Evolutionary conservation across 225 moss, liverwort and hornwort species (phyloP).

Genomic region (Polytrichum formosum): DNA sequence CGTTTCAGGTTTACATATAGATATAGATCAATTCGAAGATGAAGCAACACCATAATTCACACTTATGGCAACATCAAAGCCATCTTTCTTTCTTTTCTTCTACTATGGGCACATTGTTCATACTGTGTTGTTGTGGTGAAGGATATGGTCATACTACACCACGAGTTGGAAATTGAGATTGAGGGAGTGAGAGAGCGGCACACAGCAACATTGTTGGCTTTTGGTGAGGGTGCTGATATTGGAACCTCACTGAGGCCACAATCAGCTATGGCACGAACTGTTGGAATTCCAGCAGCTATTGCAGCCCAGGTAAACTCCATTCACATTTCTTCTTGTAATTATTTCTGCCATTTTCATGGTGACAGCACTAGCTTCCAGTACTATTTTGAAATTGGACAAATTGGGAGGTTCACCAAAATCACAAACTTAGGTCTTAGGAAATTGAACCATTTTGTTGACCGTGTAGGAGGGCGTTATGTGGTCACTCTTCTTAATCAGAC

Average conservation of each 20-base stretch:
- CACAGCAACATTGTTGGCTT: slow-evolving; percentile 72
- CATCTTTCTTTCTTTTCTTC: too few species aligned
- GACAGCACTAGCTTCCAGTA: background rate
- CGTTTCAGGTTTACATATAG: too few species aligned
- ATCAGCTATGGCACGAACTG: slow-evolving; percentile 88
- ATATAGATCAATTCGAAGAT: too few species aligned
- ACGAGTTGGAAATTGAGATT: slow-evolving; percentile 69
- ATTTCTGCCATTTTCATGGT: background rate
- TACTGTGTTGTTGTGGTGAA: slow-evolving; percentile 23
- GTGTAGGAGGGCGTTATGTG: too few species aligned
- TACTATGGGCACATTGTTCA: background rate
- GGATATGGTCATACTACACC: slow-evolving; percentile 94
- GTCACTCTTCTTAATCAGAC: too few species aligned
- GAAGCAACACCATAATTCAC: too few species aligned
- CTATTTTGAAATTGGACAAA: background rate
- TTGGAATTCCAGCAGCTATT: slow-evolving; percentile 85
- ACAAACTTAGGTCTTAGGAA: too few species aligned
- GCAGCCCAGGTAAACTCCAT: slow-evolving; percentile 72
- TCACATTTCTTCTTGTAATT: background rate
- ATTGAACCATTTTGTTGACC: too few species aligned
- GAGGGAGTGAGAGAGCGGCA: slow-evolving; percentile 64
- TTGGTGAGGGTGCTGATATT: slow-evolving; percentile 54
- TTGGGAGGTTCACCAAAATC: too few species aligned
- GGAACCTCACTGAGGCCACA: slow-evolving; percentile 43
- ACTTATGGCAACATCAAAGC: too few species aligned